Evolutionary conservation across 1,284 basidiomycete genomes (phyloP).

Genomic region (Tilletia indica): DNA sequence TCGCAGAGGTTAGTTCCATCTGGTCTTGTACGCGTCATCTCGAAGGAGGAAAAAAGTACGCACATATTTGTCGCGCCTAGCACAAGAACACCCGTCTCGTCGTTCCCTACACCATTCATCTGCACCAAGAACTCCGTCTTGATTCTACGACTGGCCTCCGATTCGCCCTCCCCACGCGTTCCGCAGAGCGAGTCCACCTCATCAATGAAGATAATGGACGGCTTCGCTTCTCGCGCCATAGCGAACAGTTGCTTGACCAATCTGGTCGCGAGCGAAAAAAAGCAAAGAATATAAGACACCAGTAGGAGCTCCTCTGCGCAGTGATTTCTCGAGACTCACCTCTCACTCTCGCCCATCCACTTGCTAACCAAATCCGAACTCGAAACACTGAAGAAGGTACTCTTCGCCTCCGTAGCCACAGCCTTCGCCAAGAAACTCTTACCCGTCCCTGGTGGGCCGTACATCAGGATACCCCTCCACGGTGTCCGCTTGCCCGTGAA

Average conservation of each 20-base stretch:
- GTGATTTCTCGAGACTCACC: slow-evolving; percentile 8
- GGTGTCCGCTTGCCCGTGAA: slow-evolving; percentile 98
- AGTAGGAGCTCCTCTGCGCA: too few relatives aligned
- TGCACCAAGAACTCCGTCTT: slow-evolving; percentile 96
- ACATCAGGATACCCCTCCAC: slow-evolving; percentile 91
- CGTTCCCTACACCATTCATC: slow-evolving; percentile 98
- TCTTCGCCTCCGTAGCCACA: slow-evolving; percentile 94
- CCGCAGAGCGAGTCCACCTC: slow-evolving; percentile 96
- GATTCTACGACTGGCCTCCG: slow-evolving; percentile 89
- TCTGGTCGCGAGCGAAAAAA: slow-evolving; percentile 49
- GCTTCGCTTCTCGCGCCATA: slow-evolving; percentile 93
- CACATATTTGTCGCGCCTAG: slow-evolving; percentile 98
- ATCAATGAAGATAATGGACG: slow-evolving; percentile 97
- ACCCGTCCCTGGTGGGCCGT: slow-evolving; percentile 66
- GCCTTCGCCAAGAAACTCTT: slow-evolving; percentile 89
- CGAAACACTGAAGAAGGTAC: slow-evolving; percentile 95
- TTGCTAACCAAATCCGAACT: slow-evolving; percentile 95
- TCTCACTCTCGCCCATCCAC: slow-evolving; percentile 98
- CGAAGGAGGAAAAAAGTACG: slow-evolving; percentile 58
- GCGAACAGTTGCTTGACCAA: slow-evolving; percentile 94
- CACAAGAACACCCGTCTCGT: slow-evolving; percentile 88
- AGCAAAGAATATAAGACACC: too few relatives aligned
- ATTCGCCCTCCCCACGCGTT: slow-evolving; percentile 90
- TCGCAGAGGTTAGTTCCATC: too few relatives aligned
- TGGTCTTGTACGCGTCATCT: too few relatives aligned